Conservation (phyloP, 345 rosid species). For the Acer yangbiense region DNA sequence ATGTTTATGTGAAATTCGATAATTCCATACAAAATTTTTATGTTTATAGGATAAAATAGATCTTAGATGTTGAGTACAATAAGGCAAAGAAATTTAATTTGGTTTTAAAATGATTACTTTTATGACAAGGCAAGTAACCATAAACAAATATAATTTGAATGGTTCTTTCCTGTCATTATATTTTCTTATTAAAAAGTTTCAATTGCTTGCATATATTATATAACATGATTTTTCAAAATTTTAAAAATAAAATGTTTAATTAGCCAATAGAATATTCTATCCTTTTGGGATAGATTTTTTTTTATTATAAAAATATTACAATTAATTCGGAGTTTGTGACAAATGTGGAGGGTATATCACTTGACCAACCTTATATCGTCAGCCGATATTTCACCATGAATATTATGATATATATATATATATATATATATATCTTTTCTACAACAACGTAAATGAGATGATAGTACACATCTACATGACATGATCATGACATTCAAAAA, state of each 20-base stretch:
- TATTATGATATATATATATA: no score
- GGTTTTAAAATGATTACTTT: neutral
- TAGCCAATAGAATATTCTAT: neutral
- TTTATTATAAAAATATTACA: no score
- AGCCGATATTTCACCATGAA: no score
- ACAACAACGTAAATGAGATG: no score
- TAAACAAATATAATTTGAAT: slow-evolving; percentile 1
- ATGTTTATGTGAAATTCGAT: no score
- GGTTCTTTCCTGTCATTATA: neutral
- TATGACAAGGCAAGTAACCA: slow-evolving; percentile 22
- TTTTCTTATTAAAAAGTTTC: neutral
- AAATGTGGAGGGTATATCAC: rapidly evolving
- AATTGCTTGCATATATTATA: neutral
- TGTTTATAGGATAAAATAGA: no score
- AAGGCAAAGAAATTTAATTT: neutral
- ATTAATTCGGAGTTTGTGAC: no score
- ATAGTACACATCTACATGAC: neutral
- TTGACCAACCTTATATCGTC: no score
- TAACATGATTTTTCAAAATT: neutral
- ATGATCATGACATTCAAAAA: neutral
- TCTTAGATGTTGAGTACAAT: no score
- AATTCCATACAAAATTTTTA: no score
- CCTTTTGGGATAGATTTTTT: no score
- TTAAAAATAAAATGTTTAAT: neutral
- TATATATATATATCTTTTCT: no score